These are phyloP conservation scores for Kodamaea leandrae DNA, from an alignment of 805 yeast genomes.

Conservation along the genomic window DNA sequence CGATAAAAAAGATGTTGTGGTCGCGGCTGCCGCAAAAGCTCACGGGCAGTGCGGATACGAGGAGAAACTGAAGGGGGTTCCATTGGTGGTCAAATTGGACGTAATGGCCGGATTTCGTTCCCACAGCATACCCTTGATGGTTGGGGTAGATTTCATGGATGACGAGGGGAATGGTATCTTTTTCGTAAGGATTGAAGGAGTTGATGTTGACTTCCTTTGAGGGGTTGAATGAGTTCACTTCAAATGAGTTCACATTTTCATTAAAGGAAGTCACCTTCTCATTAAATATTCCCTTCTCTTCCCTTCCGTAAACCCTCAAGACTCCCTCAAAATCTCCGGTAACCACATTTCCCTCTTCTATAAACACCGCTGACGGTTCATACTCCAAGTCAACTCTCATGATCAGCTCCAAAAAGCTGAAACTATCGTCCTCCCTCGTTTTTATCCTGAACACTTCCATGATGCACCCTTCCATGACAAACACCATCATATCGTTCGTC, in stretches of 20 bases:
- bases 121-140: constrained; percentile 20
- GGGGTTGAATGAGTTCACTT: no score
- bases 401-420: background rate
- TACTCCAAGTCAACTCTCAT: background rate
- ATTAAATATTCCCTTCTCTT: background rate
- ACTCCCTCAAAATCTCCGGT: constrained; percentile 7
- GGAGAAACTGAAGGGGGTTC: constrained; percentile 17
- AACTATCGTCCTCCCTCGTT: background rate
- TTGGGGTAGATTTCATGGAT: constrained; percentile 15
- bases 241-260: no score
- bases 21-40: constrained; percentile 18
- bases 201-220: constrained; percentile 2
- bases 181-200: constrained; percentile 9
- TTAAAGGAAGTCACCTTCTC: no score
- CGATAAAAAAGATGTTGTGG: constrained; percentile 21
- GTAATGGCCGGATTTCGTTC: constrained; percentile 33
- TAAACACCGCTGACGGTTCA: constrained; percentile 3
- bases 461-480: constrained; percentile 16
- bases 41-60: constrained; percentile 28
- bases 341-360: background rate
- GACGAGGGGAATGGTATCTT: constrained; percentile 1
- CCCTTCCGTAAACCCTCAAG: background rate
- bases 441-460: constrained; percentile 9
- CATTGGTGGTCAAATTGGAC: constrained; percentile 17
- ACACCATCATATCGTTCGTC: constrained; percentile 10